Conservation (phyloP, 73 alveolate species). For the Urostyla sp. region DNA sequence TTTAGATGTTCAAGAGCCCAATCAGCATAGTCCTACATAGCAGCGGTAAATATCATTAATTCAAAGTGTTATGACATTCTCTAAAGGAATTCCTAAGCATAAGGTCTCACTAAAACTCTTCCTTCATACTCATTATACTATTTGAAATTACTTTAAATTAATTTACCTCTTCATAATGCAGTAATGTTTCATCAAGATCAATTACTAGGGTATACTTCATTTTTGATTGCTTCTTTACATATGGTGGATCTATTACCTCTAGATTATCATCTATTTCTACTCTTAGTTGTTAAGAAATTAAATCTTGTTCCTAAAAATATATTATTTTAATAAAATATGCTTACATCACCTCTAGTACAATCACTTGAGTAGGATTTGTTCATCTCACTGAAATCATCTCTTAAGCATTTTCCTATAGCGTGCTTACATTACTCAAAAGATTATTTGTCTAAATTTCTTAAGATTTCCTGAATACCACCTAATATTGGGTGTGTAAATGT, state of each 20-base stretch:
- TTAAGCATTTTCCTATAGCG: conserved; percentile 37
- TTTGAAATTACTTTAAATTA: not conserved
- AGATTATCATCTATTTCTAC: conserved; percentile 12
- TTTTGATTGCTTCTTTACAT: not conserved
- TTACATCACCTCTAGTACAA: conserved; percentile 4
- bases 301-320: too few species aligned
- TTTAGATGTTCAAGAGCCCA: conserved; percentile 82
- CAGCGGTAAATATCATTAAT: conserved; percentile 90
- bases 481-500: conserved; percentile 30
- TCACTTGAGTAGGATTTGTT: not conserved
- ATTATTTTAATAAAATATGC: too few species aligned
- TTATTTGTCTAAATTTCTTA: conserved; percentile 10
- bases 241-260: conserved; percentile 26
- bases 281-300: too few species aligned
- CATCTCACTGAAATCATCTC: conserved; percentile 34
- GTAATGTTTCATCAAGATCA: conserved; percentile 68
- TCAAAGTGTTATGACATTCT: conserved; percentile 84
- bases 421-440: conserved; percentile 25
- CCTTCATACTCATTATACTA: conserved; percentile 73
- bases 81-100: conserved; percentile 81
- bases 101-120: conserved; percentile 82
- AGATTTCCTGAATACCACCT: conserved; percentile 4
- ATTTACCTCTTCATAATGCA: conserved; percentile 50
- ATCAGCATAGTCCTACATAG: conserved; percentile 92
- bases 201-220: conserved; percentile 58